phyloP scores from a whole-genome alignment of 1,139 yeast species.

The Debaryomyces fabryi region DNA sequence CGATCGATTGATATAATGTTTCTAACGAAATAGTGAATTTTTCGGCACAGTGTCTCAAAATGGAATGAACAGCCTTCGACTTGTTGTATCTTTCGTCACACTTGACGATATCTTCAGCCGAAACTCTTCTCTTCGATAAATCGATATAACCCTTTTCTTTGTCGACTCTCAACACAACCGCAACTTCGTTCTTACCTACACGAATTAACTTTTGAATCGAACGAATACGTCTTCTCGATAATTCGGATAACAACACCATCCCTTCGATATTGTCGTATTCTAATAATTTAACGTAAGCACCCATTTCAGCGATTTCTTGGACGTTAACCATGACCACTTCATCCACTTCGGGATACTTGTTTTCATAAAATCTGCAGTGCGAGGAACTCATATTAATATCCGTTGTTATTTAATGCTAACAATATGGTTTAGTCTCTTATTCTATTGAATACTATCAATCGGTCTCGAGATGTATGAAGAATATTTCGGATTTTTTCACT shows the following conservation, averaged over 20 bases:
- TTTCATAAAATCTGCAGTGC: conserved; percentile 95
- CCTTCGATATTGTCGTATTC: conserved; percentile 99
- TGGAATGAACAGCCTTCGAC: conserved; percentile 96
- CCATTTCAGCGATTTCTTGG: conserved; percentile 98
- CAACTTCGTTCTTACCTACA: conserved; percentile 98
- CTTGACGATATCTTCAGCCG: conserved; percentile 95
- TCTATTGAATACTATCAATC: conserved; percentile 2
- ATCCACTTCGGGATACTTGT: conserved; percentile 98
- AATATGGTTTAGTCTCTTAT: neutral
- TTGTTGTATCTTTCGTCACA: conserved; percentile 98
- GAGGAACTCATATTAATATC: conserved; percentile 68
- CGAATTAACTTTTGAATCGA: conserved; percentile 96
- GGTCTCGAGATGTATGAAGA: neutral
- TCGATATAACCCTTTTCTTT: conserved; percentile 98
- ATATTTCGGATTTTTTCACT: conserved; percentile 7
- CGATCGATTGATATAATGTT: conserved; percentile 80
- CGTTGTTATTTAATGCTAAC: neutral
- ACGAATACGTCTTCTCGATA: conserved; percentile 98
- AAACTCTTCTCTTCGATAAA: conserved; percentile 94
- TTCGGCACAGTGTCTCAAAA: conserved; percentile 97
- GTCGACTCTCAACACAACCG: conserved; percentile 98
- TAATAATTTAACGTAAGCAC: conserved; percentile 91
- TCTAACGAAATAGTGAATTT: conserved; percentile 89
- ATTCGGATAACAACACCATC: conserved; percentile 93
- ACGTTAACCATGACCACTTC: conserved; percentile 99